These are phyloP conservation scores for Dionaea muscipula DNA, from an alignment of 179 eudicot genomes.

Conservation along the genomic window DNA sequence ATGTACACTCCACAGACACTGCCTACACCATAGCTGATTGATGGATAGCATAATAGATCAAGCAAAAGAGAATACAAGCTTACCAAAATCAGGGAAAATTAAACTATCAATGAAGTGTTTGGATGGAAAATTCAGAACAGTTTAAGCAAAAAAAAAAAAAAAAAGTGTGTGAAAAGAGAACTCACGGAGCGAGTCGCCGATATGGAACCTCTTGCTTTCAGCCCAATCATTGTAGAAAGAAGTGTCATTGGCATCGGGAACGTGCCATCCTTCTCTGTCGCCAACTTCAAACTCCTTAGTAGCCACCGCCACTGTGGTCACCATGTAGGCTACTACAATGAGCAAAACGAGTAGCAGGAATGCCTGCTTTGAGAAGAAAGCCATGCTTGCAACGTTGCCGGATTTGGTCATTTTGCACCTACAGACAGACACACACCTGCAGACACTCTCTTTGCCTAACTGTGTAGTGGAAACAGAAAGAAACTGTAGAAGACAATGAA, in stretches of 20 bases:
- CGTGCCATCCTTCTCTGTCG: slow-evolving; percentile 34
- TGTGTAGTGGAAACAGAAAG: too few relatives aligned
- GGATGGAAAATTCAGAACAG: not conserved
- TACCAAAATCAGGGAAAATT: too few relatives aligned
- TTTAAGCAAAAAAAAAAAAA: not conserved
- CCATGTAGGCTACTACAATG: not conserved
- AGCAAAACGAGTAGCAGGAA: not conserved
- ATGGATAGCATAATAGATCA: too few relatives aligned
- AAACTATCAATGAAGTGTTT: too few relatives aligned
- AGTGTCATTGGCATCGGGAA: slow-evolving; percentile 28
- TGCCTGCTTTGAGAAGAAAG: not conserved
- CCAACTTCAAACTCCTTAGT: slow-evolving; percentile 36
- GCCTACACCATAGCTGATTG: too few relatives aligned
- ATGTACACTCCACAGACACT: too few relatives aligned
- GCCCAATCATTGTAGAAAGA: slow-evolving; percentile 37
- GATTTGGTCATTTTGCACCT: too few relatives aligned
- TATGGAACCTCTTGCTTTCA: slow-evolving; percentile 21
- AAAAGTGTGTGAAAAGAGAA: not conserved
- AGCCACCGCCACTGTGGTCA: not conserved
- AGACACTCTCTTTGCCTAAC: too few relatives aligned
- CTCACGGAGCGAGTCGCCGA: slow-evolving; percentile 52
- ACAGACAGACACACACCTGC: too few relatives aligned
- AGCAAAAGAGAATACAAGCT: too few relatives aligned
- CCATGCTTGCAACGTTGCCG: too few relatives aligned
- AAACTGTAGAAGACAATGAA: too few relatives aligned